A percentile compares a stretch with the other conserved stretches of the same genome.
These are phyloP conservation scores for Sordariomycetes sp. DNA, from an alignment of 2,329 filamentous ascomycete species.

Conservation along the genomic window DNA sequence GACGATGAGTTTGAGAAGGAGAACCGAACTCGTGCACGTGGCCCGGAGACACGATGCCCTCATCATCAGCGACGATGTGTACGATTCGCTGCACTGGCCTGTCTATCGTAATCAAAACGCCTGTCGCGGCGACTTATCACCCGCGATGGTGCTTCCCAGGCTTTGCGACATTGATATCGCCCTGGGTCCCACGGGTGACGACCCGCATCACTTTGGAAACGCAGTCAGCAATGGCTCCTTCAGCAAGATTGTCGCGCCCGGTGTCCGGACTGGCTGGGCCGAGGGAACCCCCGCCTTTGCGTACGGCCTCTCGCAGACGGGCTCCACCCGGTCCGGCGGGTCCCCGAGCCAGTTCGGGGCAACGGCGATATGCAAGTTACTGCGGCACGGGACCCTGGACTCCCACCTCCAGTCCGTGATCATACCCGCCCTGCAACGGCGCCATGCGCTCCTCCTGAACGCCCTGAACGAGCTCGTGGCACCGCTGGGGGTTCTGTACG, in stretches of 20 bases:
- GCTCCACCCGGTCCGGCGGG: conserved; percentile 41
- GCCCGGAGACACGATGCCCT: conserved; percentile 71
- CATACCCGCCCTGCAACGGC: conserved; percentile 28
- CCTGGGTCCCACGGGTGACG: conserved; percentile 37
- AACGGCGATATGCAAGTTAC: conserved; percentile 33
- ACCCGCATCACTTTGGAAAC: conserved; percentile 54
- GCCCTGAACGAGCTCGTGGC: conserved; percentile 46
- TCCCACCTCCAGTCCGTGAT: conserved; percentile 26
- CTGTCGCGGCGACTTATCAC: neutral
- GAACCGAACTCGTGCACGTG: conserved; percentile 57
- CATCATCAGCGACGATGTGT: conserved; percentile 84
- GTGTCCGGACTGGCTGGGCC: conserved; percentile 76
- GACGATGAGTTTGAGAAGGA: conserved; percentile 59
- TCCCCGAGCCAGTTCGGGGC: conserved; percentile 42
- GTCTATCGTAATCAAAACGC: conserved; percentile 8
- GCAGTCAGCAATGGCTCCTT: conserved; percentile 80
- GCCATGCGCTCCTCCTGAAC: conserved; percentile 36
- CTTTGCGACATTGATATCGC: conserved; percentile 66
- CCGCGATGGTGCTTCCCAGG: conserved; percentile 38
- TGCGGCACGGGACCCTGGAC: conserved; percentile 28
- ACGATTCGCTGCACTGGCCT: conserved; percentile 82
- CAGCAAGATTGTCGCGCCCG: conserved; percentile 75
- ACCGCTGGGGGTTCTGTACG: conserved; percentile 43
- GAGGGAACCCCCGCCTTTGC: conserved; percentile 51
- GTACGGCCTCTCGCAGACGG: conserved; percentile 36